Base-by-base conservation (phyloP, 2,329 filamentous ascomycete genomes). In the Trichoderma polysporum region DNA sequence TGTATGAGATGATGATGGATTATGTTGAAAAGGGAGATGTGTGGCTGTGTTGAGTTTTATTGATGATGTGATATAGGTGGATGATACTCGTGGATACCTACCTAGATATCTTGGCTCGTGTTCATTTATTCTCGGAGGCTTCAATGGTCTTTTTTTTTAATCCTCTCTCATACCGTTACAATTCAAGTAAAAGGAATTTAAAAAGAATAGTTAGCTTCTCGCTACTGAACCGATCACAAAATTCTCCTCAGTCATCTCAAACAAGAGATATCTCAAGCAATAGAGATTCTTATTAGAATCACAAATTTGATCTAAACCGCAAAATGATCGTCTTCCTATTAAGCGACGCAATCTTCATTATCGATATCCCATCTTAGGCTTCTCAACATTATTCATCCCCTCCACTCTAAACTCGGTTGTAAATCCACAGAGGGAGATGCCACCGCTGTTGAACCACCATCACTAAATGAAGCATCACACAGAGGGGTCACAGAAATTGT, bases 1-100 rank as follows among this genome's bases (percentile, higher is more conserved):
- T 67, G 68, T 68, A 69, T 33, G 68, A 69, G 58, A 58, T 62
- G 68, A 68, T 56, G 60, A 69, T 61, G 59, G 49, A 31, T 31
- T 17, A 64, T 58, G n/a, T 39, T 45, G 39, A 35, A 47, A 9
- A 47, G 13, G n/a, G 29, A 33, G 8, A n/a, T 33, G 35, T 64
- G 15, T 9, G 35, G 41, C 19, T 19, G 25, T 13, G 39, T 41
- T 59, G 12, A 4, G 19, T n/a, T 3, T 13, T 4, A 4, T 15
- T 37, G 29, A 22, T 27, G 37, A 49, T 29, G 15, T 53, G 33
- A 52, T 29, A 31, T 31, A 7, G 2, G n/a, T 6, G 29, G 13
- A 22, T 33, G 9, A 13, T n/a, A 1, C 1, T 33, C 22, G 17
- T 9, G 12, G n/a, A 10, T 47, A 19, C 8, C 13, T 22, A 15